A percentile compares a stretch with the other conserved stretches of the same genome.
phyloP scores from a whole-genome alignment of 1,284 basidiomycete genomes.

The Sanguinoderma infundibulare region DNA sequence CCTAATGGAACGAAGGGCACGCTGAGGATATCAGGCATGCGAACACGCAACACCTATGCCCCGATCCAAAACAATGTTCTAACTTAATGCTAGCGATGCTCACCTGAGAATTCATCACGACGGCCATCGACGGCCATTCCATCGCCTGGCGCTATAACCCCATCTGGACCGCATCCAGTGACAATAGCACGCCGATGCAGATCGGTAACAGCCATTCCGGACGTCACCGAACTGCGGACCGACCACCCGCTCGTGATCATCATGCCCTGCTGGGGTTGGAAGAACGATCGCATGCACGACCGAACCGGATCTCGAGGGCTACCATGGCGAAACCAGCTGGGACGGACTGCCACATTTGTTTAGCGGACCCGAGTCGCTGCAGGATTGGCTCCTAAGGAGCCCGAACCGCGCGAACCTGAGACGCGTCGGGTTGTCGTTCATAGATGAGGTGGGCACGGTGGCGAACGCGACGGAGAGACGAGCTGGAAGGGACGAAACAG shows the following conservation, averaged over 20 bases:
- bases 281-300: constrained; percentile 57
- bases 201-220: constrained; percentile 67
- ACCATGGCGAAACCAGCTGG: constrained; percentile 54
- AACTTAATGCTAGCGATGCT: neutral
- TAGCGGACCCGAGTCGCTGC: constrained; percentile 47
- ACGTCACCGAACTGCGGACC: constrained; percentile 61
- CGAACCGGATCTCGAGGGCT: constrained; percentile 47
- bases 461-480: constrained; percentile 44
- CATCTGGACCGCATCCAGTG: constrained; percentile 51
- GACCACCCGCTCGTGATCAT: constrained; percentile 59
- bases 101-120: neutral
- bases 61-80: too few relatives aligned
- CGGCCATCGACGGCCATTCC: constrained; percentile 33
- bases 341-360: constrained; percentile 59
- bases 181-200: constrained; percentile 55
- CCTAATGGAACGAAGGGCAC: neutral
- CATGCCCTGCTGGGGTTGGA: constrained; percentile 66
- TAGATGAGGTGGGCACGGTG: constrained; percentile 32
- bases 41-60: too few relatives aligned
- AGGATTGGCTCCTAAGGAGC: constrained; percentile 62
- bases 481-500: constrained; percentile 44
- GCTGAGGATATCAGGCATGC: neutral
- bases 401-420: constrained; percentile 63
- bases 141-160: constrained; percentile 58
- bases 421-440: constrained; percentile 51